A percentile compares a stretch with the other conserved stretches of the same genome.
These are phyloP conservation scores for Carex arenaria DNA, from an alignment of 202 grass and related monocot genomes.

Conservation along the genomic window DNA sequence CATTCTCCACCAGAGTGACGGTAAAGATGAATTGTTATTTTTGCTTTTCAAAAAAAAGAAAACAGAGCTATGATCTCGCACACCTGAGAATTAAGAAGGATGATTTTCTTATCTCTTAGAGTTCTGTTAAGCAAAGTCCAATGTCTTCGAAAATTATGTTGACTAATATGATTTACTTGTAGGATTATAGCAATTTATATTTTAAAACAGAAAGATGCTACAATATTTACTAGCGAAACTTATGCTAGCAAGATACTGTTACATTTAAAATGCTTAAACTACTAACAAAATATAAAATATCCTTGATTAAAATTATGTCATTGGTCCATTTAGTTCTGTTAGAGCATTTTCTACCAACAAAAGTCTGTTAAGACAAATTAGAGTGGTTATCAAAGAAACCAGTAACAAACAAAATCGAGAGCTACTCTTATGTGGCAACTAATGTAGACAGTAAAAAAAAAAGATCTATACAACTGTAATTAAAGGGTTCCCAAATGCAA, in stretches of 20 bases:
- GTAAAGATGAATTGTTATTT: no score
- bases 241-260: neutral
- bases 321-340: neutral
- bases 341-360: neutral
- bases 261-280: neutral
- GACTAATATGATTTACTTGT: neutral
- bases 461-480: conserved; percentile 14
- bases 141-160: no score
- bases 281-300: neutral
- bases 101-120: no score
- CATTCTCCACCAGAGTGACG: no score
- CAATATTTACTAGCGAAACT: neutral
- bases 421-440: neutral
- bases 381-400: neutral
- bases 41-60: no score
- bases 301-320: neutral
- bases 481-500: conserved; percentile 34
- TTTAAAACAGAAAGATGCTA: neutral
- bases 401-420: neutral
- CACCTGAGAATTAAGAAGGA: neutral
- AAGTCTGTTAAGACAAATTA: neutral
- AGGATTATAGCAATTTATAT: neutral
- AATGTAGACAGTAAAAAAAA: neutral
- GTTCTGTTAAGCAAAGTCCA: no score
- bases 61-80: no score